phyloP scores from a whole-genome alignment of 2,329 filamentous ascomycete species.

The Penicillium concentricum region DNA sequence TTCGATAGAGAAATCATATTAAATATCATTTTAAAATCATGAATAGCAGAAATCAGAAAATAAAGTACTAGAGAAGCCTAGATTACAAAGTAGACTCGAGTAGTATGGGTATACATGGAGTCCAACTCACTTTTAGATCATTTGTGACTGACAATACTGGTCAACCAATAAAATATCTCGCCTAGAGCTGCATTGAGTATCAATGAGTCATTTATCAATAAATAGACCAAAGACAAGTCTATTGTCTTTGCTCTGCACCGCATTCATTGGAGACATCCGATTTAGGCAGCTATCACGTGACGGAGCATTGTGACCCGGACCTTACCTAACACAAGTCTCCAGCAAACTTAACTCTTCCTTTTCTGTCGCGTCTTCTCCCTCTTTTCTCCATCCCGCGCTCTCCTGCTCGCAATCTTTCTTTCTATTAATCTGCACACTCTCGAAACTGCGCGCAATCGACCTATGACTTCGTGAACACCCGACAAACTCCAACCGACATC shows the following conservation, averaged over 20 bases:
- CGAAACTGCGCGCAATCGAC: constrained; percentile 17
- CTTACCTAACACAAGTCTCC: constrained; percentile 20
- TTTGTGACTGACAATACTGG: not conserved
- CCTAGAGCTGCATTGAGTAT: not conserved
- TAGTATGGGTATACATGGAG: not conserved
- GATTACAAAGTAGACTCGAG: not conserved
- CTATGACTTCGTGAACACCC: constrained; percentile 32
- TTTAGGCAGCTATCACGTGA: constrained; percentile 24
- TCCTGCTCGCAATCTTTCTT: not conserved
- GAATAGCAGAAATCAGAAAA: not conserved
- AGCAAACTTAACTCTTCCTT: constrained; percentile 22
- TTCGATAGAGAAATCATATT: not conserved
- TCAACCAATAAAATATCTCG: not conserved
- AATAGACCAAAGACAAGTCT: not conserved
- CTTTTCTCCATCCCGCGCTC: constrained; percentile 21
- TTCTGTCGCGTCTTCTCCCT: constrained; percentile 27
- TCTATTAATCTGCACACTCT: constrained; percentile 1
- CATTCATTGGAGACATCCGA: constrained; percentile 4
- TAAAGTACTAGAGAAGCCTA: not conserved
- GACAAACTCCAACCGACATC: constrained; percentile 26
- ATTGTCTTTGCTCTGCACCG: not conserved
- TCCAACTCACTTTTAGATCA: not conserved
- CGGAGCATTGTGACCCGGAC: constrained; percentile 16
- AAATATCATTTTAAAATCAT: not conserved
- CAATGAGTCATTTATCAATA: not conserved